These are phyloP conservation scores for Zanthoxylum bungeanum DNA, from an alignment of 345 rosid species.

Conservation along the genomic window DNA sequence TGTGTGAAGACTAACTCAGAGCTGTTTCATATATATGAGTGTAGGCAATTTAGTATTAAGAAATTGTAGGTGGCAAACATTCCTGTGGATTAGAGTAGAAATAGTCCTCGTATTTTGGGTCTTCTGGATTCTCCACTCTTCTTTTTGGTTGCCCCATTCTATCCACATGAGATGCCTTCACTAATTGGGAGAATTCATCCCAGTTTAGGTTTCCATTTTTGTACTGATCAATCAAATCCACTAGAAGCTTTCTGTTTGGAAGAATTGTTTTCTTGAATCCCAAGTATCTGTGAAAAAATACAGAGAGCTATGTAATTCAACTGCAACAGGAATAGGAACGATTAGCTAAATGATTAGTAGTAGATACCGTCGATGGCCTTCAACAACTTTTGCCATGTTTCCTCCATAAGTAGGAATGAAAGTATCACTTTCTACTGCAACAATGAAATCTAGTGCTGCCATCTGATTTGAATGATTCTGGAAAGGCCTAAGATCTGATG, in stretches of 20 bases:
- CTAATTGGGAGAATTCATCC: slow-evolving; percentile 39
- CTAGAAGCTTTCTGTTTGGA: slow-evolving; percentile 34
- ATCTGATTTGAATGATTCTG: slow-evolving; percentile 36
- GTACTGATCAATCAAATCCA: slow-evolving; percentile 35
- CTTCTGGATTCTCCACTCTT: slow-evolving; percentile 32
- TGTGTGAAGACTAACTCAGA: neutral
- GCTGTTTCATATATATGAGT: neutral
- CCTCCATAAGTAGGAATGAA: slow-evolving; percentile 47
- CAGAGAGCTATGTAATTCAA: neutral
- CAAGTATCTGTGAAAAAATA: slow-evolving; percentile 31
- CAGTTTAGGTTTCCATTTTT: slow-evolving; percentile 35
- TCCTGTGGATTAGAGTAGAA: slow-evolving; percentile 46
- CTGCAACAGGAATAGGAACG: neutral
- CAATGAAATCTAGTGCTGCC: slow-evolving; percentile 52
- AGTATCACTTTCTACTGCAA: slow-evolving; percentile 43
- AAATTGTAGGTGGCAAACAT: slow-evolving; percentile 25
- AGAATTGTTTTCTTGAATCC: slow-evolving; percentile 44
- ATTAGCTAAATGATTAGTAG: neutral
- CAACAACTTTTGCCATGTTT: slow-evolving; percentile 50
- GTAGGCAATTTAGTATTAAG: neutral
- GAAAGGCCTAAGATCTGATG: slow-evolving; percentile 40
- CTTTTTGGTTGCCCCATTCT: slow-evolving; percentile 36
- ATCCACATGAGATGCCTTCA: slow-evolving; percentile 36
- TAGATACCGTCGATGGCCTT: slow-evolving; percentile 42
- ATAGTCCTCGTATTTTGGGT: slow-evolving; percentile 40